These are phyloP conservation scores for Samsoniella hepiali DNA, from an alignment of 2,329 filamentous ascomycete genomes.

Conservation along the genomic window DNA sequence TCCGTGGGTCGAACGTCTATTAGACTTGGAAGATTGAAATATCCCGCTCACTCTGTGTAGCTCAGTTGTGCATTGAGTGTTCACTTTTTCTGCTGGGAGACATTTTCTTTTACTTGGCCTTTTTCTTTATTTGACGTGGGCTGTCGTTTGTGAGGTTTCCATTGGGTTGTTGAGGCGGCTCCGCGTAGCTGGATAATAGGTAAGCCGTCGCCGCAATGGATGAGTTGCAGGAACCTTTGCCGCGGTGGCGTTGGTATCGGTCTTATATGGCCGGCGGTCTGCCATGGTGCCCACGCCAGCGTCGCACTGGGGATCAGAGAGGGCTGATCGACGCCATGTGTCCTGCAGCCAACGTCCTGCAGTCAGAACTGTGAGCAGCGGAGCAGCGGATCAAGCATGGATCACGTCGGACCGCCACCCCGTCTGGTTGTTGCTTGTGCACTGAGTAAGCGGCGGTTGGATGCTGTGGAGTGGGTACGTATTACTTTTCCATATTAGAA, in stretches of 20 bases:
- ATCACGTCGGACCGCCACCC: too few relatives aligned
- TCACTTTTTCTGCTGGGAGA: constrained; percentile 49
- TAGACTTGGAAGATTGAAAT: constrained; percentile 50
- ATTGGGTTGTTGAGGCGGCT: not conserved
- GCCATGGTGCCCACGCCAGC: not conserved
- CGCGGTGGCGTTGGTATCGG: not conserved
- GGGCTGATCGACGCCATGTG: not conserved
- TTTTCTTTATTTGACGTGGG: not conserved
- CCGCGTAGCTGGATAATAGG: not conserved
- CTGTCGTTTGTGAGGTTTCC: not conserved
- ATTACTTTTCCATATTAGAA: not conserved
- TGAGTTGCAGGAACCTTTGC: not conserved
- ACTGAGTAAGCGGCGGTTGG: constrained; percentile 1
- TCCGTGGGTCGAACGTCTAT: constrained; percentile 54
- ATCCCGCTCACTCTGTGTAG: constrained; percentile 52
- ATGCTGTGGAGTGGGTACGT: not conserved
- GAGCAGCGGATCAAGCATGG: not conserved
- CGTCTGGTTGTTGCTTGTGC: too few relatives aligned
- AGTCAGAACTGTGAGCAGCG: not conserved
- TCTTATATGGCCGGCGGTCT: not conserved
- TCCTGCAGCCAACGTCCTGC: not conserved
- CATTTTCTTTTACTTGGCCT: constrained; percentile 25
- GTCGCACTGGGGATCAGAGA: not conserved
- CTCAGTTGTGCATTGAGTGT: constrained; percentile 42
- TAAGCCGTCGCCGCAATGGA: not conserved